phyloP scores from a whole-genome alignment of 2,329 filamentous ascomycete genomes.

The Zymoseptoria ardabiliae region DNA sequence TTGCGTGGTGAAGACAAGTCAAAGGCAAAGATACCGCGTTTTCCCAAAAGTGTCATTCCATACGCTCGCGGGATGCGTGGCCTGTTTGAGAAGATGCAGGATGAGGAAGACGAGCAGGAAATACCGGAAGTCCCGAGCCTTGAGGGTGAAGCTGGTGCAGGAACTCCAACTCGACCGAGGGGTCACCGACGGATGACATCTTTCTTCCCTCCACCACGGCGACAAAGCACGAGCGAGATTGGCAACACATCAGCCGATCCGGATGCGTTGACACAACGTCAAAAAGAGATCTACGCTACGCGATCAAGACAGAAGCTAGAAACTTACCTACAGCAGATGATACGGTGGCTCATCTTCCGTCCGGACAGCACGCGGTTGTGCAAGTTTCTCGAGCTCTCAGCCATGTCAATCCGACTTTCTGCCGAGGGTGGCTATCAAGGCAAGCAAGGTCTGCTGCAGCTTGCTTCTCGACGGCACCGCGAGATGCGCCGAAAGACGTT shows the following conservation, averaged over 20 bases:
- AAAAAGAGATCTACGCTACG: slow-evolving; percentile 59
- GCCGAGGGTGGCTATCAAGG: slow-evolving; percentile 96
- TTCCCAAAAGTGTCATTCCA: slow-evolving; percentile 81
- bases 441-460: slow-evolving; percentile 90
- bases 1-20: slow-evolving; percentile 56
- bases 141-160: slow-evolving; percentile 1
- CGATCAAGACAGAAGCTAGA: slow-evolving; percentile 80
- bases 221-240: slow-evolving; percentile 43
- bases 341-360: slow-evolving; percentile 92
- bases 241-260: slow-evolving; percentile 35
- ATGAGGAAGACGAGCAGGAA: slow-evolving; percentile 58
- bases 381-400: slow-evolving; percentile 91
- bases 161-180: slow-evolving; percentile 31
- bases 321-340: slow-evolving; percentile 85
- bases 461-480: slow-evolving; percentile 70
- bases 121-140: slow-evolving; percentile 13
- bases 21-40: slow-evolving; percentile 75
- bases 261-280: slow-evolving; percentile 20
- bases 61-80: slow-evolving; percentile 69
- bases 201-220: slow-evolving; percentile 53
- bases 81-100: slow-evolving; percentile 57
- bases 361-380: slow-evolving; percentile 92
- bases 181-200: slow-evolving; percentile 44
- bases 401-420: slow-evolving; percentile 83
- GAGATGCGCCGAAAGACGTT: slow-evolving; percentile 24